A percentile compares a stretch with the other conserved stretches of the same genome.
phyloP scores from a whole-genome alignment of 2,329 filamentous ascomycete genomes.

The Fusarium brevicatenulatum region DNA sequence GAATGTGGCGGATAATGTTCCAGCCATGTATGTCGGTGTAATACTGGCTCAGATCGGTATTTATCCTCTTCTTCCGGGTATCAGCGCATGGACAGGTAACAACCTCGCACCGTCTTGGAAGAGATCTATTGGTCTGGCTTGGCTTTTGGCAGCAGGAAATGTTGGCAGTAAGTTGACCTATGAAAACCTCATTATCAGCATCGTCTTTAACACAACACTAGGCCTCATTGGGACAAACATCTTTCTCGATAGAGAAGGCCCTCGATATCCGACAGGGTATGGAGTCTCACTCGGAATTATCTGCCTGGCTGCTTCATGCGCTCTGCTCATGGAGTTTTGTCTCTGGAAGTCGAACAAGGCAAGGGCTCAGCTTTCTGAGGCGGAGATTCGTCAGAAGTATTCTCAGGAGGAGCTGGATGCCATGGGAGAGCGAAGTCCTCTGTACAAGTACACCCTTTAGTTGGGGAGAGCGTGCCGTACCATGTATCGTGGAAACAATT shows the following conservation, averaged over 20 bases:
- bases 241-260: conserved; percentile 49
- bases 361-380: conserved; percentile 7
- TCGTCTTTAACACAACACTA: background rate
- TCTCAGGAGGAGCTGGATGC: conserved; percentile 25
- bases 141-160: conserved; percentile 37
- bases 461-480: too few relatives aligned
- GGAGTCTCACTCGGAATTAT: conserved; percentile 47
- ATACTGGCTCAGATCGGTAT: conserved; percentile 37
- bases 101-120: conserved; percentile 41
- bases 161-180: conserved; percentile 33
- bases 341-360: conserved; percentile 25
- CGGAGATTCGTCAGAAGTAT: conserved; percentile 15
- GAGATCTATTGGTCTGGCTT: conserved; percentile 39
- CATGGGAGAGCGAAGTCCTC: conserved; percentile 31
- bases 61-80: conserved; percentile 47
- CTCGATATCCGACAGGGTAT: conserved; percentile 52
- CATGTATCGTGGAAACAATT: background rate
- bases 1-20: conserved; percentile 51
- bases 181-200: background rate
- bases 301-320: conserved; percentile 18
- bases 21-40: conserved; percentile 24
- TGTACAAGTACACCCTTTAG: conserved; percentile 32
- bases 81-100: conserved; percentile 39
- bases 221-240: conserved; percentile 51
- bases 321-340: conserved; percentile 24